Evolutionary conservation across 352 stramenopile genomes (phyloP).

Genomic region (Blastocystis sp.): DNA sequence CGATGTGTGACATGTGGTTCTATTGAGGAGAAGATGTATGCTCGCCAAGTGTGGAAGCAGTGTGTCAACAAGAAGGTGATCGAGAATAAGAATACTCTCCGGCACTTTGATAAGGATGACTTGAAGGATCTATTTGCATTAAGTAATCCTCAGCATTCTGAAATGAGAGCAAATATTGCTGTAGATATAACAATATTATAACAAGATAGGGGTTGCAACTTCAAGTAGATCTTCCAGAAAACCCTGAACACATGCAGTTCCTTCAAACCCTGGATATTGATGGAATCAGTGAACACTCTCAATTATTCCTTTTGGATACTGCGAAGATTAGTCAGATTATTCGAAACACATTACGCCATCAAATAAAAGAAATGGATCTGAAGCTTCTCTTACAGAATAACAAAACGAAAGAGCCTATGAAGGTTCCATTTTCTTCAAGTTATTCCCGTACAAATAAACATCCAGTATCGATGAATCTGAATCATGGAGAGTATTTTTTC

Average conservation of each 20-base stretch:
- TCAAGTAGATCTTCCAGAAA: background rate
- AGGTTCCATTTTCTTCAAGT: background rate
- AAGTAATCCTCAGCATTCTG: background rate
- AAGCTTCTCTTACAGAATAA: background rate
- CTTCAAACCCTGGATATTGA: conserved; percentile 23
- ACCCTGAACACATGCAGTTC: conserved; percentile 5
- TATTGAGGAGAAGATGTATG: conserved; percentile 82
- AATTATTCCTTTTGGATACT: background rate
- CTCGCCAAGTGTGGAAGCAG: conserved; percentile 68
- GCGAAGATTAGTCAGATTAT: background rate
- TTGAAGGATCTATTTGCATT: conserved; percentile 21
- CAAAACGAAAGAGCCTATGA: background rate
- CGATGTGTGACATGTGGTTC: conserved; percentile 78
- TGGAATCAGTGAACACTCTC: conserved; percentile 37
- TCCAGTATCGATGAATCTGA: background rate
- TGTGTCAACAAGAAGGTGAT: conserved; percentile 53
- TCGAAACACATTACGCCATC: background rate
- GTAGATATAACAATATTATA: background rate
- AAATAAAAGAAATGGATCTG: background rate
- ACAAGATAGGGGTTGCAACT: background rate
- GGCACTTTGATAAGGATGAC: background rate
- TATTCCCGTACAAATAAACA: no score
- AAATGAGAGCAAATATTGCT: background rate
- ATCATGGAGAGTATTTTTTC: background rate
- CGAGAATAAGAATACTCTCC: background rate